Evolutionary conservation across 2,329 filamentous ascomycete genomes (phyloP), one percentile per base, ranked within the genome.

Genomic region (Lachnellula arida): DNA sequence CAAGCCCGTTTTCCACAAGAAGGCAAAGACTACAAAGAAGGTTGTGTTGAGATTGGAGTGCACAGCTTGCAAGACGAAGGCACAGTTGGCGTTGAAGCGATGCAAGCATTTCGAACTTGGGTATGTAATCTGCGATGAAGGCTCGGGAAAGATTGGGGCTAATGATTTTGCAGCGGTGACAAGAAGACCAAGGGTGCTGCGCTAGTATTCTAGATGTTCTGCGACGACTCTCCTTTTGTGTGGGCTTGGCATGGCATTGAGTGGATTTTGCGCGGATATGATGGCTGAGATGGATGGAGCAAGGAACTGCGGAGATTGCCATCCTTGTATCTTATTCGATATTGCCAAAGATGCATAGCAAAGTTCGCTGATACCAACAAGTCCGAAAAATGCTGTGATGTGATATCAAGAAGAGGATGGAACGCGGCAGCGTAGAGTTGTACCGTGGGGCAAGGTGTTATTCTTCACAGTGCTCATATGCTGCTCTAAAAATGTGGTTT

Each of bases 141-240:
- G 17, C 40, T 49, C 12, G 25, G 34, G 9, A 40, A 37, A 39
- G 5, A 53, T 58, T 51, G n/a, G 40, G 22, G 64, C 77, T 82
- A 74, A 82, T 71, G 49, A 56, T 58, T 59, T 55, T 68, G 72
- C 70, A 96, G 94, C 87, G 94, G 94, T 86, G 94, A 99, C 88
- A 99, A 99, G 92, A 99, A 99, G 91, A 99, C 94, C 73, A 99
- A 99, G 91, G 94, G 94, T 88, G 94, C 94, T 73, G 94, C 94
- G 79, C 87, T 99, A 75, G 94, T 99, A 74, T 99, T 99, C 86
- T 99, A 96, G 87, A 81, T 83, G 78, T 62, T 60, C 55, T 60
- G 58, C 62, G 56, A 61, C 60, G 54, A 59, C 59, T 60, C 56
- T 65, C 63, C 53, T 60, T 60, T 63, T 54, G 56, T 60, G 46